These are phyloP conservation scores for Colletotrichum cuscutae DNA, from an alignment of 2,329 filamentous ascomycete genomes.

Conservation along the genomic window DNA sequence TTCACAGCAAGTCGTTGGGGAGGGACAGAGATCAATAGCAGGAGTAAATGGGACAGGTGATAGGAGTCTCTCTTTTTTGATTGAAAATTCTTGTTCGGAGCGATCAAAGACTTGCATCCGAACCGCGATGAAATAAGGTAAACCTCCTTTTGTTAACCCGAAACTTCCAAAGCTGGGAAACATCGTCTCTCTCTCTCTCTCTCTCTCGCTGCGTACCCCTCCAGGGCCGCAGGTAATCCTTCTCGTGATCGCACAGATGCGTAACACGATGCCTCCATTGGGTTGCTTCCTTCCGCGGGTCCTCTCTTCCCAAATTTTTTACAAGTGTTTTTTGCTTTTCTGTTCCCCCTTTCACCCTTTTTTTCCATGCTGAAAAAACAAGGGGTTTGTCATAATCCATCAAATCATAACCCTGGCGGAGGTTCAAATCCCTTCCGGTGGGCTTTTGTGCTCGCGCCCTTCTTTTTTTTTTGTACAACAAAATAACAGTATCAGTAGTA, in stretches of 20 bases:
- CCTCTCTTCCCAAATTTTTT: not conserved
- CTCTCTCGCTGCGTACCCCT: not conserved
- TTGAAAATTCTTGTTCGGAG: not conserved
- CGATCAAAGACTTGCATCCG: not conserved
- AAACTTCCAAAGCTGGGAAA: not conserved
- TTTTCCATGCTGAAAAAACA: not conserved
- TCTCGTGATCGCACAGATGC: not conserved
- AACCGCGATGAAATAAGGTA: not conserved
- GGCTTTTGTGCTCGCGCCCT: constrained; percentile 5
- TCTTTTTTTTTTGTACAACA: constrained; percentile 21
- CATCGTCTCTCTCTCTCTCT: not conserved
- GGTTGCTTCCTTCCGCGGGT: not conserved
- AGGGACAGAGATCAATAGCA: not conserved
- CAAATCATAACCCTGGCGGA: constrained; percentile 29
- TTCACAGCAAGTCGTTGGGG: too few relatives aligned
- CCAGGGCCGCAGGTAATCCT: not conserved
- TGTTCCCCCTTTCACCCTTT: not conserved
- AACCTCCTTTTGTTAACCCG: not conserved
- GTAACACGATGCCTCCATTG: not conserved
- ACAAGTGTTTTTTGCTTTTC: not conserved
- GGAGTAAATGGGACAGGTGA: not conserved
- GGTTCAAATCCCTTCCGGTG: constrained; percentile 1
- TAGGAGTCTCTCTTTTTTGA: not conserved
- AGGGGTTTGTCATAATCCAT: constrained; percentile 30
- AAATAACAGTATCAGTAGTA: constrained; percentile 16